Percentiles rank a stretch among this genome's conserved stretches.
Conservation (phyloP, 164 flowering plant genomes). For the Tetrastigma voinierianum region DNA sequence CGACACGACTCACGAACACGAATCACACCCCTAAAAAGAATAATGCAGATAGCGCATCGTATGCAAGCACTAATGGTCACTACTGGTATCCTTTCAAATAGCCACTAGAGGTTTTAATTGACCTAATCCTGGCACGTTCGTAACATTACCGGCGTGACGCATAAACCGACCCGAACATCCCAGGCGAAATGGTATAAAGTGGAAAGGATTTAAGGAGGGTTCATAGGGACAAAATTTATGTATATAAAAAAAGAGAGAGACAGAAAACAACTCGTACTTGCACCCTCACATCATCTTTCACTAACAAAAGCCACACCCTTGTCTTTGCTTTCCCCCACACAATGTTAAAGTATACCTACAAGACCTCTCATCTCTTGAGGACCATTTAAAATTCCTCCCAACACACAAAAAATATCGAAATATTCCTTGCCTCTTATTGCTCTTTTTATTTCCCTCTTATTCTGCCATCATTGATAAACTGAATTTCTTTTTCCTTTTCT, state of each 20-base stretch:
- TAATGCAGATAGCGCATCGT: too few species aligned
- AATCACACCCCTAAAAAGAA: too few species aligned
- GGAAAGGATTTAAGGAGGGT: too few species aligned
- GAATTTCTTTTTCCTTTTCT: constrained; percentile 1
- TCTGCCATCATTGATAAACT: constrained; percentile 14
- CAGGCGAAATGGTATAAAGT: too few species aligned
- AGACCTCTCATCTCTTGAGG: constrained; percentile 1
- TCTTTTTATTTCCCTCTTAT: background rate
- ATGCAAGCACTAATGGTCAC: too few species aligned
- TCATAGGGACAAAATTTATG: too few species aligned
- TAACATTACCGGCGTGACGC: too few species aligned
- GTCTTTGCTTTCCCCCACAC: background rate
- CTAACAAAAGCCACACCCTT: constrained; percentile 7
- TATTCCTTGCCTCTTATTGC: background rate
- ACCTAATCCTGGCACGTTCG: too few species aligned
- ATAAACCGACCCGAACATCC: too few species aligned
- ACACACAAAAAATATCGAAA: background rate
- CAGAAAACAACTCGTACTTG: constrained; percentile 13
- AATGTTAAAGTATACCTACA: background rate
- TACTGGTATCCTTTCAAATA: too few species aligned
- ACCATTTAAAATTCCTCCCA: constrained; percentile 8
- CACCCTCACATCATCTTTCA: constrained; percentile 19
- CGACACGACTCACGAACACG: too few species aligned
- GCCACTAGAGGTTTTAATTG: too few species aligned
- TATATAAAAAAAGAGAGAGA: background rate